Percentiles rank a stretch among this genome's conserved stretches.
These are phyloP conservation scores for Gonium pectorale DNA, from an alignment of 139 green algal species.

Conservation along the genomic window DNA sequence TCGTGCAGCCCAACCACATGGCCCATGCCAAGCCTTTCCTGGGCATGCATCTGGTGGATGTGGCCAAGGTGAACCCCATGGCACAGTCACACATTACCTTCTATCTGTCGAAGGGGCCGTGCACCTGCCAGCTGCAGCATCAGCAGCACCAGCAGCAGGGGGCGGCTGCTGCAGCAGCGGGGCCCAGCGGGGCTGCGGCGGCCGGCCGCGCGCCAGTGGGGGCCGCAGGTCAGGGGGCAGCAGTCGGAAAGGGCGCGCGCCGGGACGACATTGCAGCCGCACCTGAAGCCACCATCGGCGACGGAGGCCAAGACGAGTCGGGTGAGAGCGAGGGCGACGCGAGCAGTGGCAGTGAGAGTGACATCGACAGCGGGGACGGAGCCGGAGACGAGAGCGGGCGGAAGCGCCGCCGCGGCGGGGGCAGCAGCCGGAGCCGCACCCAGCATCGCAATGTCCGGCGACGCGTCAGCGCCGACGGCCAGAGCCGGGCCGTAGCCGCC, in stretches of 20 bases:
- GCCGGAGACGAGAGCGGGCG: not conserved
- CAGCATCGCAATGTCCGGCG: no score
- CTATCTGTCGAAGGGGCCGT: conserved; percentile 17
- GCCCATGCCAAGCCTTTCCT: conserved; percentile 1
- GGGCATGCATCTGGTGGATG: conserved; percentile 20
- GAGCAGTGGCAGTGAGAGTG: not conserved
- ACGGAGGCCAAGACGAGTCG: not conserved
- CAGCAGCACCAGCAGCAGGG: not conserved
- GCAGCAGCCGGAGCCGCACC: no score
- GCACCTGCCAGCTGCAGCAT: conserved; percentile 7
- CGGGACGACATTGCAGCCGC: not conserved
- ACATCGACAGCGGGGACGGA: not conserved
- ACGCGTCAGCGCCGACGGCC: not conserved
- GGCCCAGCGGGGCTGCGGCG: not conserved
- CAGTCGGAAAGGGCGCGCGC: no score
- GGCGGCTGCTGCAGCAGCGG: not conserved
- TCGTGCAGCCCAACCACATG: conserved; percentile 23
- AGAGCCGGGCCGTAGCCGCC: not conserved
- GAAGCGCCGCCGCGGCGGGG: not conserved
- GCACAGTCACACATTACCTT: not conserved
- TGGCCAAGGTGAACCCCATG: not conserved
- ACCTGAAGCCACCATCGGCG: not conserved
- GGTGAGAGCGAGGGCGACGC: not conserved
- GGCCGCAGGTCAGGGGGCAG: no score
- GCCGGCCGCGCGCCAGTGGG: not conserved